Evolutionary conservation across 2,329 filamentous ascomycete species (phyloP).

Genomic region (Dichotomopilus funicola): DNA sequence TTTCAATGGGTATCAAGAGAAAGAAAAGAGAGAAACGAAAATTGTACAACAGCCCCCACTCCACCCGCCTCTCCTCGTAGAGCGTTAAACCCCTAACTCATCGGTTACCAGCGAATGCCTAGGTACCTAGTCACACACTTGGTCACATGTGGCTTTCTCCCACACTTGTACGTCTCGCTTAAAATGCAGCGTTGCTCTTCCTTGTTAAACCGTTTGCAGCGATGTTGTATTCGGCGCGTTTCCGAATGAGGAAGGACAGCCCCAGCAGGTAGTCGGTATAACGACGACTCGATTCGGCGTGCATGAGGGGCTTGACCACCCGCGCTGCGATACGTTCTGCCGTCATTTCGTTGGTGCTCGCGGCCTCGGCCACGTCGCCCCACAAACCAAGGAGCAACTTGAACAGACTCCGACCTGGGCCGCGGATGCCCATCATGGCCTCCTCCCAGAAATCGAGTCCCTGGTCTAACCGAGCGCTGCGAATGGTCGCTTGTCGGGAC

Average conservation of each 20-base stretch:
- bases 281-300: constrained; percentile 28
- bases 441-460: constrained; percentile 44
- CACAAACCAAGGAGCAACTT: constrained; percentile 40
- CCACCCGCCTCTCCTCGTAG: too few relatives aligned
- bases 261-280: constrained; percentile 38
- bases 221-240: constrained; percentile 35
- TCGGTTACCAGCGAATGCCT: too few relatives aligned
- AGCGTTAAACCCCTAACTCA: too few relatives aligned
- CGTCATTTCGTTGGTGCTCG: constrained; percentile 38
- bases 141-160: too few relatives aligned
- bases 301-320: constrained; percentile 36
- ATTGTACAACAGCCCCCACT: too few relatives aligned
- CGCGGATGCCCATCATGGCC: constrained; percentile 35
- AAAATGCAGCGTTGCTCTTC: constrained; percentile 11
- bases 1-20: neutral
- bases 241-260: constrained; percentile 39
- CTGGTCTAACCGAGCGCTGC: constrained; percentile 33
- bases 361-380: constrained; percentile 36
- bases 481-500: constrained; percentile 34
- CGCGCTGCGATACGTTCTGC: constrained; percentile 36
- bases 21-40: neutral
- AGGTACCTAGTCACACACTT: too few relatives aligned
- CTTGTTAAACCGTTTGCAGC: constrained; percentile 28
- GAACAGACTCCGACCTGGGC: constrained; percentile 32
- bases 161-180: neutral